These are phyloP conservation scores for Leptoxyphium fumago DNA, from an alignment of 2,329 filamentous ascomycete species.

Conservation along the genomic window DNA sequence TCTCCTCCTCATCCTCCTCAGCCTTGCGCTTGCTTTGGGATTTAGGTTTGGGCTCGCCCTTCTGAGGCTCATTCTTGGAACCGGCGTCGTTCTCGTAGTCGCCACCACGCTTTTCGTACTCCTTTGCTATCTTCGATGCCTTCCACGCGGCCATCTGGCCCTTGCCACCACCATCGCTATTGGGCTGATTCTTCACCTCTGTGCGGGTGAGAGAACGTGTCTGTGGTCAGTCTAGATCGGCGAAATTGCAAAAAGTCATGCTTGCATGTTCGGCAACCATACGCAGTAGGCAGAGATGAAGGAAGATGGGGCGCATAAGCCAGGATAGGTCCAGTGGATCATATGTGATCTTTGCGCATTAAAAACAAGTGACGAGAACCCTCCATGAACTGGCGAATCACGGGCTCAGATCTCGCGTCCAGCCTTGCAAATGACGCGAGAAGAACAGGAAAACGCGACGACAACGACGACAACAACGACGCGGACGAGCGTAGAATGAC, in stretches of 20 bases:
- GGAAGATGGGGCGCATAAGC: no score
- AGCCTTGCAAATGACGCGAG: no score
- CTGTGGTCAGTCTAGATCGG: not conserved
- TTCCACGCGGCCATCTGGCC: not conserved
- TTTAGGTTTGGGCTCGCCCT: not conserved
- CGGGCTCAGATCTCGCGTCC: no score
- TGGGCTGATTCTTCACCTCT: not conserved
- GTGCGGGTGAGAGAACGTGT: not conserved
- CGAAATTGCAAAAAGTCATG: no score
- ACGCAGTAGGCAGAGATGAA: no score
- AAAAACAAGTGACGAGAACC: no score
- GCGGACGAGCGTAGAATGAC: not conserved
- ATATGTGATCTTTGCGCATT: no score
- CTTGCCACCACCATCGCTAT: not conserved
- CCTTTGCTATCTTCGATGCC: not conserved
- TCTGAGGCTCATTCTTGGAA: not conserved
- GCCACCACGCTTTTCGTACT: not conserved
- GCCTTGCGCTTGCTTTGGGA: not conserved
- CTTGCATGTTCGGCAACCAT: no score
- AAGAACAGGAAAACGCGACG: no score
- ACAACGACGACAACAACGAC: no score
- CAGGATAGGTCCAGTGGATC: no score
- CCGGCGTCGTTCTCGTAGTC: not conserved
- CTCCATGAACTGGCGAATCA: no score
- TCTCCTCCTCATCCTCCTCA: not conserved